phyloP scores from a whole-genome alignment of 176 grass and related monocot genomes.

The Bonia amplexicaulis region DNA sequence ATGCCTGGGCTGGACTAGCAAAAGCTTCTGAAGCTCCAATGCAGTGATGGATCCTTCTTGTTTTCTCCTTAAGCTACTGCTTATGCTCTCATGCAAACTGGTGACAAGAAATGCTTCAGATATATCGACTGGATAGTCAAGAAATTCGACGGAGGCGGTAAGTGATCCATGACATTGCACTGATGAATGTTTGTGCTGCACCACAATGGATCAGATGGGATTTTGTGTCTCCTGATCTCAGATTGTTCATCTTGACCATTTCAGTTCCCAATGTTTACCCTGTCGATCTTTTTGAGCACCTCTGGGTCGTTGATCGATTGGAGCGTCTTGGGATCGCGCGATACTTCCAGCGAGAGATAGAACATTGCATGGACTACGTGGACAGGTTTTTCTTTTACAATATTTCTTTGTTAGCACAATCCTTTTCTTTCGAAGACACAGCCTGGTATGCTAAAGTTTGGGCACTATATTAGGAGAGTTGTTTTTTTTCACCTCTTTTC shows the following conservation, averaged over 20 bases:
- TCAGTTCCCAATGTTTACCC: constrained; percentile 84
- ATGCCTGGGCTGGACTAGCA: constrained; percentile 67
- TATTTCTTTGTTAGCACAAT: no score
- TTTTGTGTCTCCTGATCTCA: not conserved
- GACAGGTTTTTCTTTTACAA: constrained; percentile 42
- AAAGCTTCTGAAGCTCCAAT: constrained; percentile 67
- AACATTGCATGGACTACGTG: constrained; percentile 60
- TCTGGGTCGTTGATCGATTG: constrained; percentile 69
- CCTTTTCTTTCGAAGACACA: no score
- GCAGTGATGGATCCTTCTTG: constrained; percentile 68
- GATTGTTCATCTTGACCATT: constrained; percentile 5
- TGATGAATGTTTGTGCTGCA: not conserved
- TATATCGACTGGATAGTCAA: constrained; percentile 60
- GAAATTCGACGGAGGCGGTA: constrained; percentile 76
- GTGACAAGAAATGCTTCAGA: constrained; percentile 60
- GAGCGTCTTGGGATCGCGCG: constrained; percentile 68
- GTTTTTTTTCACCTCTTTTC: not conserved
- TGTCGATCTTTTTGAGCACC: constrained; percentile 71
- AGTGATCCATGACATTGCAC: not conserved
- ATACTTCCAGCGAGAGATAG: constrained; percentile 70
- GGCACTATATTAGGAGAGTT: not conserved
- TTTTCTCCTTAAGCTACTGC: constrained; percentile 80
- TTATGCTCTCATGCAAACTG: constrained; percentile 65
- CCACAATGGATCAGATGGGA: not conserved
- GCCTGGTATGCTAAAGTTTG: no score